Evolutionary conservation across 495 filamentous ascomycete genomes (phyloP), one percentile per base, ranked within the genome.

Genomic region (Copromyces sp.): DNA sequence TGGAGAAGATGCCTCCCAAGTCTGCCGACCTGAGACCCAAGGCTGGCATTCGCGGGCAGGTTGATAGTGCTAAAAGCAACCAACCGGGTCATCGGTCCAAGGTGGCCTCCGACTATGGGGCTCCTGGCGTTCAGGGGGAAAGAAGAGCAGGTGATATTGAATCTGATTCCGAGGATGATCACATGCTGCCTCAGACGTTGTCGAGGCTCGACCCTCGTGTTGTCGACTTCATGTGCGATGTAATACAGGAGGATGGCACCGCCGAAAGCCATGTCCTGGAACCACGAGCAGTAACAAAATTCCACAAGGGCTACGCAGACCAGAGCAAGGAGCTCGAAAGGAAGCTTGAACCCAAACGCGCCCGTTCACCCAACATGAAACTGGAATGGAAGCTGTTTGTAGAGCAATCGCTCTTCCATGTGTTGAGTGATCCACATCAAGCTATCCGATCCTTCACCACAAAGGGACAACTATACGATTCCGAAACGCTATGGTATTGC

Each of bases 351-450:
- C 73, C 77, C 11, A 70, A 73, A 12, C 76, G 77, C 42, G 40
- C 42, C 11, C 69, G 32, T 41, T 69, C 73, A 37, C 29, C 73
- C 59, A 74, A 80, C 70, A 47, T 80, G 70, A 84, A 75, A 68
- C 80, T 81, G 47, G 81, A 83, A 74, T 86, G 83, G 88, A 86
- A 79, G 78, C 72, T 80, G 4, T 95, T 94, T 77, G 82, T 90
- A 45, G 88, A 91, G 32, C 92, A 95, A 74, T 92, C 89, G 69
- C 80, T 94, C 3, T 94, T 92, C 78, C 91, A 90, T 74, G 86
- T 91, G 6, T 80, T 96, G 39, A 90, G 90, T 74, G 89, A 88
- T 70, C 87, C 91, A 0, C 84, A 84, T 42, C 86, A 90, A 9
- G 82, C 92, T 35, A 74, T 94, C 24, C 81, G 78, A 68, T 94